Evolutionary conservation across 306 rosid genomes (phyloP), one percentile per base, ranked within the genome.

Genomic region (Rubus idaeus): DNA sequence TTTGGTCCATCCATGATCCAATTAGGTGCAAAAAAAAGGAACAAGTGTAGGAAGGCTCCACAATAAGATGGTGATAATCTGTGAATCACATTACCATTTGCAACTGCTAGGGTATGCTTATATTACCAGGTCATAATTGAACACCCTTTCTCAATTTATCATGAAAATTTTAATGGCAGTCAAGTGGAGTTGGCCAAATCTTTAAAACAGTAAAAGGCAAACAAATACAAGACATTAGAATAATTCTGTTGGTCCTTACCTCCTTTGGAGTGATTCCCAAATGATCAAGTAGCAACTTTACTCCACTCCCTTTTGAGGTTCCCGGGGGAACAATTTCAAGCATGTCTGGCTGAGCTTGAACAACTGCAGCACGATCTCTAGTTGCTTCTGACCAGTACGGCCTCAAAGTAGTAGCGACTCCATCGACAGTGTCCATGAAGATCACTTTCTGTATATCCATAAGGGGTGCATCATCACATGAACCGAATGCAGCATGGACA

Each of bases 271-370:
- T 76, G 76, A 86, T 70, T 74, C 93, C 96, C 81, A 95, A 81
- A 77, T 95, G 97, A 87, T 95, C 97, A n/a, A 95, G 97, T 63
- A 95, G 81, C 47, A 88, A 18, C 82, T 90, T 86, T 21, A 95
- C 93, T 52, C 98, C 97, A 78, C 79, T 84, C 71, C 98, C 98
- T 84, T 90, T 95, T 5, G 93, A 90, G 83, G 96, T 89, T 77
- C 95, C 97, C 20, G 77, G 76, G 11, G 98, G 98, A 46, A 95
- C 96, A 81, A 95, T 92, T 81, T 95, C 97, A 40, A 95, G 96
- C 87, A 88, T 86, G 55, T 89, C 91, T 39, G 91, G 88, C 74
- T 87, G 92, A 76, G 98, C 92, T 85, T 95, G 97, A 81, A 95
- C 88, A 79, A 90, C 91, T 23, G 75, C 74, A 3, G 98, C 98